Evolutionary conservation across 1,139 yeast species (phyloP).

Genomic region (Kluyveromyces sp.): DNA sequence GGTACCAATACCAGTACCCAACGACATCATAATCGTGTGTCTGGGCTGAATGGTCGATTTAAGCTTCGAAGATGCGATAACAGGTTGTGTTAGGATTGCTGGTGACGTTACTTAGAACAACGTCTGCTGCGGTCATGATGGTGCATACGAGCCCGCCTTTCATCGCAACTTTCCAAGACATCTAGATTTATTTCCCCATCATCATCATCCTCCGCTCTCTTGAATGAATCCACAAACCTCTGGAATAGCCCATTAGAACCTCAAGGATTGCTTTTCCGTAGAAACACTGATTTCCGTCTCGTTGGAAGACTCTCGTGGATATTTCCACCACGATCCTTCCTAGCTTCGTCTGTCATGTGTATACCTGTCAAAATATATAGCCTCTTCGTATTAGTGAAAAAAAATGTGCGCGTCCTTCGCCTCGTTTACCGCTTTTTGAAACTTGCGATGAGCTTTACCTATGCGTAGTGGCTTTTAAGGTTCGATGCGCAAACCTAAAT

Average conservation of each 20-base stretch:
- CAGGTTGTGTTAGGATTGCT: background rate
- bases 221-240: slow-evolving; percentile 12
- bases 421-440: no score
- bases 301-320: background rate
- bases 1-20: slow-evolving; percentile 80
- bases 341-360: background rate
- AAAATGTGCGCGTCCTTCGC: no score
- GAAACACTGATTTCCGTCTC: slow-evolving; percentile 1
- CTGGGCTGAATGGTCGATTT: slow-evolving; percentile 42
- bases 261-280: background rate
- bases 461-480: no score
- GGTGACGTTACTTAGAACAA: background rate
- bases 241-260: slow-evolving; percentile 1
- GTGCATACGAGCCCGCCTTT: background rate
- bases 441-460: no score
- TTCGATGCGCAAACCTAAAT: no score
- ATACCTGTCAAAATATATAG: no score
- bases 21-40: slow-evolving; percentile 60
- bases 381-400: no score
- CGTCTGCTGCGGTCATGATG: background rate
- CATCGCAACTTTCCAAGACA: background rate
- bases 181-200: background rate
- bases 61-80: slow-evolving; percentile 21
- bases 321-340: background rate
- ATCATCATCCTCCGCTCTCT: slow-evolving; percentile 9